Conservation (phyloP, 2,329 filamentous ascomycete genomes). For the Stagonosporopsis cucurbitacearum region DNA sequence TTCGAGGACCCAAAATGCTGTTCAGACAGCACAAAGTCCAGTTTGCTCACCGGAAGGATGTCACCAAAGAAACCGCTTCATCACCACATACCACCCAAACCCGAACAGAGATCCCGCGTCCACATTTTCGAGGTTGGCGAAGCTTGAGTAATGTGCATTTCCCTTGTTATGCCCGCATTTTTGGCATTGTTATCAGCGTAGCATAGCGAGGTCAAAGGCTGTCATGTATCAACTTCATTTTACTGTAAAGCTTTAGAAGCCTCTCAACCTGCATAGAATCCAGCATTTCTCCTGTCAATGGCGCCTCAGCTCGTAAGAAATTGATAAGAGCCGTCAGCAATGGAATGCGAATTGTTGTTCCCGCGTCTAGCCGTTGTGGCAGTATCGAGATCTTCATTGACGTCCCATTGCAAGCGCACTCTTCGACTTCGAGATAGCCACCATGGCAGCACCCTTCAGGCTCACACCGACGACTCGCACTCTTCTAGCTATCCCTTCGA, state of each 20-base stretch:
- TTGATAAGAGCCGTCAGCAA: neutral
- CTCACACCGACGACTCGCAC: slow-evolving; percentile 10
- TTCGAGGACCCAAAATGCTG: slow-evolving; percentile 67
- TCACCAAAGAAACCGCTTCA: slow-evolving; percentile 51
- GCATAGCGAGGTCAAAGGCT: slow-evolving; percentile 15
- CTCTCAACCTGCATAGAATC: neutral
- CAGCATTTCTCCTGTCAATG: neutral
- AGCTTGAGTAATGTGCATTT: neutral
- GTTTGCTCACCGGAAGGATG: slow-evolving; percentile 43
- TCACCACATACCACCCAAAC: slow-evolving; percentile 53
- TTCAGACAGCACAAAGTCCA: slow-evolving; percentile 63
- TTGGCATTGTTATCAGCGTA: slow-evolving; percentile 19
- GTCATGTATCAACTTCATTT: neutral
- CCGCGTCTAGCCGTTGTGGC: neutral
- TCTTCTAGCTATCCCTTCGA: slow-evolving; percentile 5
- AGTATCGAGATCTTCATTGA: neutral
- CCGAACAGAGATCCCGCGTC: slow-evolving; percentile 46
- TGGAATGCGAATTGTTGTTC: neutral
- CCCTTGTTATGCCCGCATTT: slow-evolving; percentile 9
- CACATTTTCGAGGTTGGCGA: slow-evolving; percentile 52
- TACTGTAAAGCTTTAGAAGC: neutral
- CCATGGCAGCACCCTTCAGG: neutral
- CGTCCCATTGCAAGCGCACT: neutral
- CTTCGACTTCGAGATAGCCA: neutral
- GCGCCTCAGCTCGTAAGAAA: neutral